phyloP scores from a whole-genome alignment of 768 basidiomycete species.

The Auriscalpium orientale region DNA sequence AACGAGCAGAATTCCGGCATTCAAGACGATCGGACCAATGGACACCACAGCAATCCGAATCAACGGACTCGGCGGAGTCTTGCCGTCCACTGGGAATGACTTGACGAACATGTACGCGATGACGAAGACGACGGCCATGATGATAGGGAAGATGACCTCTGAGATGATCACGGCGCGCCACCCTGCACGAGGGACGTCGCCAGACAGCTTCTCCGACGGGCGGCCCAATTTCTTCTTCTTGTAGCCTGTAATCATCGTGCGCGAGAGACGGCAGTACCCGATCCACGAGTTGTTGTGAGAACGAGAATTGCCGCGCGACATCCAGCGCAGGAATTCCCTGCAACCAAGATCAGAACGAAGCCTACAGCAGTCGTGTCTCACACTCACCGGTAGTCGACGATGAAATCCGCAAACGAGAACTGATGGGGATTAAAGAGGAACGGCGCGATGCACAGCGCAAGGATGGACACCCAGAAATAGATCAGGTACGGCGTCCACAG shows the following conservation, averaged over 20 bases:
- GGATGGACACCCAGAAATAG: conserved; percentile 97
- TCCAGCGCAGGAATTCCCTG: conserved; percentile 97
- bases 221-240: conserved; percentile 96
- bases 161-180: conserved; percentile 88
- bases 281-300: conserved; percentile 99
- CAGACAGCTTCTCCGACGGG: conserved; percentile 94
- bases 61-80: conserved; percentile 70
- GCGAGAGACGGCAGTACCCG: conserved; percentile 95
- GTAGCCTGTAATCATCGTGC: conserved; percentile 99
- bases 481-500: conserved; percentile 89
- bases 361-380: background rate
- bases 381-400: conserved; percentile 85
- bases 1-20: conserved; percentile 78
- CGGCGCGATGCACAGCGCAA: conserved; percentile 87
- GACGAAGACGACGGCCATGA: conserved; percentile 80
- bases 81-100: conserved; percentile 67
- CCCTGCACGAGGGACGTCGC: conserved; percentile 87
- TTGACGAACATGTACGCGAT: conserved; percentile 92
- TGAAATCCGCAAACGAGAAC: conserved; percentile 93
- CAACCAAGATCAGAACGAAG: conserved; percentile 3
- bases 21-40: conserved; percentile 93
- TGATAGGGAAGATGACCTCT: conserved; percentile 78
- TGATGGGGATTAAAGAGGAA: conserved; percentile 99
- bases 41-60: conserved; percentile 91
- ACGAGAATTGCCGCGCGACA: conserved; percentile 96